Evolutionary conservation across 2,329 filamentous ascomycete genomes (phyloP), one percentile per base, ranked within the genome.

Genomic region (Sarocladium brachiariae): DNA sequence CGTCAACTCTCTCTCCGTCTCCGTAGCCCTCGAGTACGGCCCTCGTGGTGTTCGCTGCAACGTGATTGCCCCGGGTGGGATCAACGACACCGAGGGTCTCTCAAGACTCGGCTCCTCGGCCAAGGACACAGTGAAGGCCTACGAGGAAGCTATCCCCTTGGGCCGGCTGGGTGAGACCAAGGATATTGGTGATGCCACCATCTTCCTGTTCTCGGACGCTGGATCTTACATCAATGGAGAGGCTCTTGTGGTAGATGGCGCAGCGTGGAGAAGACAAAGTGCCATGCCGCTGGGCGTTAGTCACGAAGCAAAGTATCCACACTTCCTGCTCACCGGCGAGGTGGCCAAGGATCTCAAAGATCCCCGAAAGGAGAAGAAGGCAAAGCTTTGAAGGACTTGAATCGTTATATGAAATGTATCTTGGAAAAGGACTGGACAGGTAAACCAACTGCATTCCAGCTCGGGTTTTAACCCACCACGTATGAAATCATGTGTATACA

Each of bases 171-270:
- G 92, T 6, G 80, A 80, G 1, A 81, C 95, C 23, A 86, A 86
- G 56, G 92, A 99, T 62, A 90, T 99, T 60, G 87, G 90, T 0
- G 92, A 99, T 67, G 88, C 92, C 1, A 96, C 92, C 0, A 80
- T 97, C 0, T 99, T 84, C 60, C 66, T 97, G 51, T 93, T 96
- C 63, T 87, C 86, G 41, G 87, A 95, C 41, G 83, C 89, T 1
- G 92, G 85, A 1, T 89, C 85, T 63, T 96, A 87, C 65, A 82
- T 97, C 43, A 96, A 87, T 57, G 93, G 90, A 1, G 84, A 89
- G 57, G 80, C 82, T 2, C 69, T 96, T 31, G 87, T 95, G 27
- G 87, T 88, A 57, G 81, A 87, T 58, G 82, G 81, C 25, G 78
- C 70, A 1, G 70, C 74, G 1, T 83, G 79, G 79, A 71, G 78